phyloP scores from a whole-genome alignment of 805 yeast genomes.

The Saitoella complicata region DNA sequence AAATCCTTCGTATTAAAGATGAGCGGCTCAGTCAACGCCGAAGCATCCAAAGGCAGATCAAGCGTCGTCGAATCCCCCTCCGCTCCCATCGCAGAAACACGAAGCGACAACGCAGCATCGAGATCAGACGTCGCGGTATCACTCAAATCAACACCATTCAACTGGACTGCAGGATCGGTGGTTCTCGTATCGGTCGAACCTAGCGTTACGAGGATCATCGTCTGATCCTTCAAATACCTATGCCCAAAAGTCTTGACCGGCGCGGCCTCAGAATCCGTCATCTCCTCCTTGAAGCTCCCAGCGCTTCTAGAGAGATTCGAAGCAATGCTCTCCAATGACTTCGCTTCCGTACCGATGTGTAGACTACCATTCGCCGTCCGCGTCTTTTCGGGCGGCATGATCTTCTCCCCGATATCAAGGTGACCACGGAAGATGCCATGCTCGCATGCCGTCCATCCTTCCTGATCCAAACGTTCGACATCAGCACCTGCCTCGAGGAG shows the following conservation, averaged over 20 bases:
- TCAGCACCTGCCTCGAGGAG: slow-evolving; percentile 40
- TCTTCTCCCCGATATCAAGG: slow-evolving; percentile 44
- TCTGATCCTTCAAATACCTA: slow-evolving; percentile 41
- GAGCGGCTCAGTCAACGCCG: slow-evolving; percentile 43
- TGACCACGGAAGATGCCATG: slow-evolving; percentile 89
- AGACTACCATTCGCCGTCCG: neutral
- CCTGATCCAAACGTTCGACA: slow-evolving; percentile 46
- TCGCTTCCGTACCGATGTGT: neutral
- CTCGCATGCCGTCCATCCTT: slow-evolving; percentile 97
- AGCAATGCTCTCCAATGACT: neutral
- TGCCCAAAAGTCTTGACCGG: slow-evolving; percentile 80
- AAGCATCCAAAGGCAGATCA: slow-evolving; percentile 77
- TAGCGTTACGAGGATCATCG: slow-evolving; percentile 61
- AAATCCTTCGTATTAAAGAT: slow-evolving; percentile 42
- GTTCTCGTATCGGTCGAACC: slow-evolving; percentile 74
- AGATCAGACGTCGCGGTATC: slow-evolving; percentile 67
- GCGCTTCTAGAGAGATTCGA: neutral
- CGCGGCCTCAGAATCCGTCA: slow-evolving; percentile 14
- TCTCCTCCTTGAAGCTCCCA: neutral
- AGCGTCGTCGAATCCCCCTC: slow-evolving; percentile 40
- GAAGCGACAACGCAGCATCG: slow-evolving; percentile 72
- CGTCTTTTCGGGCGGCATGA: slow-evolving; percentile 18
- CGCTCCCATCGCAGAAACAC: slow-evolving; percentile 32
- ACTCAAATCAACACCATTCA: slow-evolving; percentile 59
- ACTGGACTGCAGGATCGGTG: slow-evolving; percentile 39